Evolutionary conservation across 2,329 filamentous ascomycete species (phyloP).

Genomic region (Fusarium equiseti): DNA sequence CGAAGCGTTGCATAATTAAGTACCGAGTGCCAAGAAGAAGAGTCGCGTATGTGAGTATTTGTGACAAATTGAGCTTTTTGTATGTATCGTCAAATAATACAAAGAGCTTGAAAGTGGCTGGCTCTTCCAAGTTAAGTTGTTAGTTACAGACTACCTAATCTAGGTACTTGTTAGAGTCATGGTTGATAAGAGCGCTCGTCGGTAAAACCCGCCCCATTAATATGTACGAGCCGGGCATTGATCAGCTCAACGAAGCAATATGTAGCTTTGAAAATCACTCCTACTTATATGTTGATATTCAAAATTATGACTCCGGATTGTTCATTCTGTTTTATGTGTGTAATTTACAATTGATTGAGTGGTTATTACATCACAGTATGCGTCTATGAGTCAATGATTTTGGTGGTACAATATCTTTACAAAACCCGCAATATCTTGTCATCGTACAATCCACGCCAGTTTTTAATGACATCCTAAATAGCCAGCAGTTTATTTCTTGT

Average conservation of each 20-base stretch:
- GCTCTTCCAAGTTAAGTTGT: conserved; percentile 4
- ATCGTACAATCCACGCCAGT: conserved; percentile 35
- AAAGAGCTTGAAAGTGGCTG: neutral
- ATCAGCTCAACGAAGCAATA: conserved; percentile 27
- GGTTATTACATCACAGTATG: conserved; percentile 41
- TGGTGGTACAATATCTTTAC: conserved; percentile 48
- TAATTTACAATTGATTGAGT: conserved; percentile 48
- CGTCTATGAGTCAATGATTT: conserved; percentile 41
- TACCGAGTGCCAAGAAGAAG: neutral
- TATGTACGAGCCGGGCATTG: conserved; percentile 21
- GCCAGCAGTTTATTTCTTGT: conserved; percentile 28
- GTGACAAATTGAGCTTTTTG: too few species aligned
- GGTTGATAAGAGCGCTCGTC: conserved; percentile 39
- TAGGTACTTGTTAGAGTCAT: conserved; percentile 25
- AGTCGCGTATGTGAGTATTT: neutral
- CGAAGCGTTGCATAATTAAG: conserved; percentile 43
- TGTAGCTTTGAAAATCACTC: neutral
- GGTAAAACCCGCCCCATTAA: conserved; percentile 42
- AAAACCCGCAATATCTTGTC: conserved; percentile 34
- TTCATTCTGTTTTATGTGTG: neutral
- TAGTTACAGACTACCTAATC: neutral
- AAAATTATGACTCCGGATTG: neutral
- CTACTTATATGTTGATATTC: neutral
- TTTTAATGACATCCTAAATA: conserved; percentile 8
- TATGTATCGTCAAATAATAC: neutral